Evolutionary conservation across 495 filamentous ascomycete species (phyloP), one percentile per base, ranked within the genome.

Genomic region (Clohesyomyces aquaticus): DNA sequence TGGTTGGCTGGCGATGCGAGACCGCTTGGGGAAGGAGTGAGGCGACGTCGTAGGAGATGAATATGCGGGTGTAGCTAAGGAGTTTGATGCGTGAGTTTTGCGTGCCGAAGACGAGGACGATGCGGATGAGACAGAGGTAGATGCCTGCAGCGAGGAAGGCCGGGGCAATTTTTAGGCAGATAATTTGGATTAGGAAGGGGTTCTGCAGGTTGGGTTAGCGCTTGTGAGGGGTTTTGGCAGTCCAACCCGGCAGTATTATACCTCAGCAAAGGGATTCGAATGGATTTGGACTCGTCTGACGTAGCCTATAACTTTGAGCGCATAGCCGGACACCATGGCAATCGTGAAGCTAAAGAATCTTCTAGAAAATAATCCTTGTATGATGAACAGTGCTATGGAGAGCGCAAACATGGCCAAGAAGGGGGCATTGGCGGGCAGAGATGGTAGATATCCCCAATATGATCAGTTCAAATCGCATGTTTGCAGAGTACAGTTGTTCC

Each of bases 141-240:
- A 87, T 82, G 16, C 78, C 82, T 0, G 84, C 84, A 14, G 82
- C 78, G 61, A 82, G 77, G 65, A 82, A 87, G 27, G 83, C 79
- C 0, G 85, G 85, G 1, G 76, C 82, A 29, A 82, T 75, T 10
- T 80, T 83, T 23, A 88, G 75, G 56, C 81, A 84, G 61, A 84
- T 65, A 59, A 77, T 77, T 66, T 77, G 74, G 18, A 69, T 61
- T 1, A 70, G 55, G 56, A 70, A 71, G 43, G 61, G 54, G 66
- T 59, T 65, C 68, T 71, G 41, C 8, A 10, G 16, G 22, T 3
- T 46, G 12, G 22, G 16, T n/a, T 47, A 26, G 43, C 9, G 35
- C 8, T n/a, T 47, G 23, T 55, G 21, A 16, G 6, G 32, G 8
- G 26, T 28, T 16, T 42, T 23, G 43, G 25, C 4, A 26, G 14